Conservation (phyloP, 1,139 yeast genomes). For the Lodderomyces elongisporus region DNA sequence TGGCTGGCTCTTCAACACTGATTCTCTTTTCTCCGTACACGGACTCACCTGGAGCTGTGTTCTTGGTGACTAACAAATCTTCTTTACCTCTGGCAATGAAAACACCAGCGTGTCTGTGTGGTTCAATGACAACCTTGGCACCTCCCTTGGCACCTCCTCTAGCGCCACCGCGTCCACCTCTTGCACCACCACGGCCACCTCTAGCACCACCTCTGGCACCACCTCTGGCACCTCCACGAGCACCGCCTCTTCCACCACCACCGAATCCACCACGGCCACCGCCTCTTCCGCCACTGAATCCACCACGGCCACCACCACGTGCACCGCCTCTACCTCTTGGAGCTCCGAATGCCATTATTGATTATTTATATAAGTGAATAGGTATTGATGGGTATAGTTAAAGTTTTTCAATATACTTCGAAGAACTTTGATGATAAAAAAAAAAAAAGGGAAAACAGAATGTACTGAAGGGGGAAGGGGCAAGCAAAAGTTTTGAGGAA, state of each 20-base stretch:
- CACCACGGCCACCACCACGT: conserved; percentile 21
- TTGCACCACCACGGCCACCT: conserved; percentile 51
- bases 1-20: conserved; percentile 85
- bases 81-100: conserved; percentile 99
- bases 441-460: no score
- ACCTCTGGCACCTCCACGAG: conserved; percentile 36
- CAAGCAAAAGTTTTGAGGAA: no score
- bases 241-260: conserved; percentile 38
- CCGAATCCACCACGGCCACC: conserved; percentile 35
- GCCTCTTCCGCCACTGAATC: conserved; percentile 45
- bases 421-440: no score
- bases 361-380: conserved; percentile 1
- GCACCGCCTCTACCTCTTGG: conserved; percentile 22
- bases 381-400: background rate
- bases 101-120: conserved; percentile 97
- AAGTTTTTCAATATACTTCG: no score
- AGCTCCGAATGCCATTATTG: conserved; percentile 20
- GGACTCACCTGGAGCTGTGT: conserved; percentile 96
- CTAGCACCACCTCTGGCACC: conserved; percentile 38
- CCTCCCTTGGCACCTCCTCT: conserved; percentile 79
- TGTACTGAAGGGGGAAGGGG: no score
- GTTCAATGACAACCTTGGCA: conserved; percentile 94
- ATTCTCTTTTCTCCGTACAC: conserved; percentile 98
- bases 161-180: conserved; percentile 73
- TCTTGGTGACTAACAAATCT: conserved; percentile 94